Conservation (phyloP, 2,329 filamentous ascomycete species). For the Pseudocercospora pini-densiflorae region DNA sequence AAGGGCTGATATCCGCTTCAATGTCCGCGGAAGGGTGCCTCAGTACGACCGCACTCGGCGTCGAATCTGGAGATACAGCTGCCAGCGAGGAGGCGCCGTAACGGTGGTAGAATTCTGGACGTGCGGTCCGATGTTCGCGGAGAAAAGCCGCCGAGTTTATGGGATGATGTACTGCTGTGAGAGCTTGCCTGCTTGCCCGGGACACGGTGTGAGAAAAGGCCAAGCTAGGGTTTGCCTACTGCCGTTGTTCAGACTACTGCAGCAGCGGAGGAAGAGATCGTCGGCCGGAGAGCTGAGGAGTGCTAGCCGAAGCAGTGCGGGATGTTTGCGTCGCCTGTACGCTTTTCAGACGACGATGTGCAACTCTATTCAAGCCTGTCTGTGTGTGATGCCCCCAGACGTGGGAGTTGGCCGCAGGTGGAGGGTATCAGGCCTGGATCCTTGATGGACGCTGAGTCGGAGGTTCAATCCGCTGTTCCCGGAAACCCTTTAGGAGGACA, state of each 20-base stretch:
- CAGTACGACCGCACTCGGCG: neutral
- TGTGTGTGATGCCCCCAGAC: slow-evolving; percentile 1
- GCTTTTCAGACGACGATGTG: slow-evolving; percentile 17
- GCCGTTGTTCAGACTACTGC: slow-evolving; percentile 9
- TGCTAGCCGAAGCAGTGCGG: slow-evolving; percentile 16
- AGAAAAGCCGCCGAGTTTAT: slow-evolving; percentile 20
- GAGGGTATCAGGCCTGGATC: slow-evolving; percentile 16
- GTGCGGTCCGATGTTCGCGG: slow-evolving; percentile 27
- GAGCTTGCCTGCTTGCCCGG: slow-evolving; percentile 13
- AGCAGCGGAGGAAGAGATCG: slow-evolving; percentile 18
- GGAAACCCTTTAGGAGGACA: slow-evolving; percentile 9
- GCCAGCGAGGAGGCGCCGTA: slow-evolving; percentile 26
- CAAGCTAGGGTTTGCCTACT: slow-evolving; percentile 3
- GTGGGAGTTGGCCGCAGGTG: slow-evolving; percentile 10
- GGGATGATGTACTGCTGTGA: slow-evolving; percentile 10
- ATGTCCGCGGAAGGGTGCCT: neutral
- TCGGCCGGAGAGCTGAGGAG: slow-evolving; percentile 15
- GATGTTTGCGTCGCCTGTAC: slow-evolving; percentile 11
- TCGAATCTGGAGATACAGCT: neutral
- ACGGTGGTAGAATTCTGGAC: slow-evolving; percentile 26
- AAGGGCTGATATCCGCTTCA: neutral
- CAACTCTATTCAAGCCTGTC: slow-evolving; percentile 18
- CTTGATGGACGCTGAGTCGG: slow-evolving; percentile 9
- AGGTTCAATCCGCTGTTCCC: neutral
- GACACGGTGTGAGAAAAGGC: slow-evolving; percentile 8